Conservation (phyloP, 208 protist genomes). For the Trichomonas vaginalis region DNA sequence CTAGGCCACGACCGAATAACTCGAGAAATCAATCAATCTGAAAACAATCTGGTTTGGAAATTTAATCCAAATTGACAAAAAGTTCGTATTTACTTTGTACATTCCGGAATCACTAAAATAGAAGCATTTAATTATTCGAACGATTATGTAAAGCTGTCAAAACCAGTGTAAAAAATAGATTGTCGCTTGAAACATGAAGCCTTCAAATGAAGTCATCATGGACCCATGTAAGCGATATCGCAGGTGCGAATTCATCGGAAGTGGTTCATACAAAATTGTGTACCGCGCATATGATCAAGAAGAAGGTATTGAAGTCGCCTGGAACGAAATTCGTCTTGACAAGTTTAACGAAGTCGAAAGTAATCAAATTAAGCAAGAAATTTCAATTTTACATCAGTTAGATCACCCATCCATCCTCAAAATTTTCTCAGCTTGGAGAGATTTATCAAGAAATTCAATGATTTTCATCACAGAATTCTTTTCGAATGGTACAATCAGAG, state of each 20-base stretch:
- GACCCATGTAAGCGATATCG: neutral
- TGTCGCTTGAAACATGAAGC: neutral
- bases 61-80: no score
- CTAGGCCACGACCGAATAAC: no score
- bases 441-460: neutral
- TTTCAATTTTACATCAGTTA: neutral
- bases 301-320: conserved; percentile 18
- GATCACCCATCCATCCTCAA: neutral
- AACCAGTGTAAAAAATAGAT: no score
- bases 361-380: neutral
- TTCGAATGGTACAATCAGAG: neutral
- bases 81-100: no score
- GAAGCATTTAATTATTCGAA: neutral
- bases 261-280: neutral
- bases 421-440: neutral
- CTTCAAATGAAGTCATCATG: neutral
- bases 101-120: no score
- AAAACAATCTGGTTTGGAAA: no score
- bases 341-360: conserved; percentile 7
- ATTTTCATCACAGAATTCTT: conserved; percentile 19
- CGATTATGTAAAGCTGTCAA: neutral
- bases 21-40: no score
- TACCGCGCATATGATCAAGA: conserved; percentile 17
- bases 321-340: conserved; percentile 11
- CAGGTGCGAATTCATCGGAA: neutral